Conservation (phyloP, 805 yeast species). For the Cyberlindnera misumaiensis region DNA sequence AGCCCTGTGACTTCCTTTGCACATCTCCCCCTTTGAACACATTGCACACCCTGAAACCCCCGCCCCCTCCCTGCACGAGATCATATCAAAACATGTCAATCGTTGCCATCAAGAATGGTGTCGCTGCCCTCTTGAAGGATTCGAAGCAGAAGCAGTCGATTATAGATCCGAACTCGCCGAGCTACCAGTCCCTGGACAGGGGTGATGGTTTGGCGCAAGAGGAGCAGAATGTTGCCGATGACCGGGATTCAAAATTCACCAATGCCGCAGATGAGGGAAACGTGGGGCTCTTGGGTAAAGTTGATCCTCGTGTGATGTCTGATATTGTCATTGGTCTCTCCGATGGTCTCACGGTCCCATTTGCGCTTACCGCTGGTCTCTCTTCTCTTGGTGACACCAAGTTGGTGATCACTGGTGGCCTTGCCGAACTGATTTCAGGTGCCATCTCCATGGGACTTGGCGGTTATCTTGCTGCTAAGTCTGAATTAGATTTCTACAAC, state of each 20-base stretch:
- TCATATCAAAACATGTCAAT: conserved; percentile 17
- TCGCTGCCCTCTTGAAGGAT: conserved; percentile 13
- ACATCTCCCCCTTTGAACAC: background rate
- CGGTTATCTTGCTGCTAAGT: conserved; percentile 90
- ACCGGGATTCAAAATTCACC: conserved; percentile 1
- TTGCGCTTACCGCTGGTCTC: conserved; percentile 94
- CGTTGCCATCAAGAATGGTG: conserved; percentile 22
- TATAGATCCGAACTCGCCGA: conserved; percentile 8
- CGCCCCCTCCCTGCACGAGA: too few species aligned
- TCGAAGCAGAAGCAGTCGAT: conserved; percentile 3
- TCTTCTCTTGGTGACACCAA: conserved; percentile 84
- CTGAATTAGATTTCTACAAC: conserved; percentile 71
- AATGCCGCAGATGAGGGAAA: conserved; percentile 4
- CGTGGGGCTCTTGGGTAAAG: conserved; percentile 38
- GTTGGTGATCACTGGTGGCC: conserved; percentile 93
- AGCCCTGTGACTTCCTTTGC: background rate
- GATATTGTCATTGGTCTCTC: conserved; percentile 90
- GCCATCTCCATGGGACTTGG: conserved; percentile 98
- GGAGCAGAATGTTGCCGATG: background rate
- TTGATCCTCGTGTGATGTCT: conserved; percentile 90
- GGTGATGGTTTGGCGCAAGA: conserved; percentile 6
- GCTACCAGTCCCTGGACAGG: conserved; percentile 14
- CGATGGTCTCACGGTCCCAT: conserved; percentile 97
- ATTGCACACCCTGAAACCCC: background rate
- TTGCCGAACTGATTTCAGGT: conserved; percentile 95